Conservation (phyloP, 371 early-diverging fungal species). For the Neoconidiobolus thromboides region DNA sequence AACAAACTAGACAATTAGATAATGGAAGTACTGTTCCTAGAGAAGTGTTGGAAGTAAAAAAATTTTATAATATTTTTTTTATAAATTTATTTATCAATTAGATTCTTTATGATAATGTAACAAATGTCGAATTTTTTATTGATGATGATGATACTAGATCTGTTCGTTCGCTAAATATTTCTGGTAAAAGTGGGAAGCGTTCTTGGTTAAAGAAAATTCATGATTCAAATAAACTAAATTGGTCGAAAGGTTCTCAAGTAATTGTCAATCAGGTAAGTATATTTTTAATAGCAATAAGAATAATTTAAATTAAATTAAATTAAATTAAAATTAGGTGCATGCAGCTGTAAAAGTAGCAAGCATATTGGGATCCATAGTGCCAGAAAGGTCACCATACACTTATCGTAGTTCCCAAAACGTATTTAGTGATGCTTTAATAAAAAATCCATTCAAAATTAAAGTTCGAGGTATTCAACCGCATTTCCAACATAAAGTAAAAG, state of each 20-base stretch:
- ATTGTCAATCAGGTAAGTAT: background rate
- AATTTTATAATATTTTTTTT: background rate
- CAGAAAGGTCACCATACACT: constrained; percentile 8
- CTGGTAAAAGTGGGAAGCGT: background rate
- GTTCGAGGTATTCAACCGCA: constrained; percentile 3
- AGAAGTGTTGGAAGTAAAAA: constrained; percentile 42
- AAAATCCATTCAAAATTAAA: constrained; percentile 8
- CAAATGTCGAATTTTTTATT: constrained; percentile 25
- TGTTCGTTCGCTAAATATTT: background rate
- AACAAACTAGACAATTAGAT: constrained; percentile 41
- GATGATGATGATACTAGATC: constrained; percentile 7
- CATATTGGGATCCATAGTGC: background rate
- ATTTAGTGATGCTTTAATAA: constrained; percentile 6
- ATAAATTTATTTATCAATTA: background rate
- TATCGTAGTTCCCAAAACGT: constrained; percentile 5
- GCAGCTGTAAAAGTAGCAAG: constrained; percentile 7
- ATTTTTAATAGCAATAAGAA: background rate
- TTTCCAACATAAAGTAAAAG: background rate
- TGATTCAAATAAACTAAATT: background rate
- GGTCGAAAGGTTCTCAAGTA: background rate
- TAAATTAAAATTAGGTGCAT: background rate
- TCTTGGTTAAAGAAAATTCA: background rate
- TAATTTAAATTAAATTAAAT: background rate
- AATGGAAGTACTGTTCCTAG: constrained; percentile 39
- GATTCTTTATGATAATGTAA: constrained; percentile 62